Percentiles rank a stretch among this genome's conserved stretches.
These are phyloP conservation scores for Calocybe indica DNA, from an alignment of 768 basidiomycete species.

Conservation along the genomic window DNA sequence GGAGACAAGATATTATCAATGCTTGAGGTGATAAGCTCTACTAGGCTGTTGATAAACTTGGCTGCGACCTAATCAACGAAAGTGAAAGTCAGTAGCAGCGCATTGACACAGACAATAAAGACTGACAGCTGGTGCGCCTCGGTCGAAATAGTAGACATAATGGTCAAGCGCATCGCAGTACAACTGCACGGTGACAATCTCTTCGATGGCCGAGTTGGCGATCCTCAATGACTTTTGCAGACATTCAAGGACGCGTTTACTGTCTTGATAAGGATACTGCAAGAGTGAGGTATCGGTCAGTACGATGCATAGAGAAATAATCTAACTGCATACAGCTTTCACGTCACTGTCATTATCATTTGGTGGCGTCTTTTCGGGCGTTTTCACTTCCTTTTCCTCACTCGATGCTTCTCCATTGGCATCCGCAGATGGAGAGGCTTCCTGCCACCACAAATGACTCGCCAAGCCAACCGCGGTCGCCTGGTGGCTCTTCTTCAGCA, in stretches of 20 bases:
- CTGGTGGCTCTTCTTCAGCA: constrained; percentile 98
- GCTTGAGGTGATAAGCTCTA: constrained; percentile 90
- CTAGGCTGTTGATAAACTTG: constrained; percentile 94
- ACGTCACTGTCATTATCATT: constrained; percentile 38
- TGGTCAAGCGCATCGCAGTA: constrained; percentile 96
- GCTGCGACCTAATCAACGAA: constrained; percentile 63
- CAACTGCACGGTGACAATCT: constrained; percentile 92
- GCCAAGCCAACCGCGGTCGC: constrained; percentile 91
- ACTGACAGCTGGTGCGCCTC: constrained; percentile 84
- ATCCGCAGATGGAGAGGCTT: constrained; percentile 34
- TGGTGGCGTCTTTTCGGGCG: constrained; percentile 28
- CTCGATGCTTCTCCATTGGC: constrained; percentile 29
- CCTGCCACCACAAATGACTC: constrained; percentile 99
- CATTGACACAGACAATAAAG: not conserved
- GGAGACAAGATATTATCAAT: constrained; percentile 88
- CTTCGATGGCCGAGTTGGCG: constrained; percentile 94
- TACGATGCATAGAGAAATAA: not conserved
- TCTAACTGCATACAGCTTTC: constrained; percentile 47
- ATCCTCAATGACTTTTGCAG: constrained; percentile 95
- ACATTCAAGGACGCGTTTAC: constrained; percentile 96
- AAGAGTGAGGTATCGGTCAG: not conserved
- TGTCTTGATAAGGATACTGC: constrained; percentile 86
- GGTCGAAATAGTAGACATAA: constrained; percentile 95
- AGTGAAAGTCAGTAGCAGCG: not conserved
- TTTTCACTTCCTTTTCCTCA: constrained; percentile 18